These are phyloP conservation scores for Pelargonium citronellum DNA, from an alignment of 441 rosid genomes.

Conservation along the genomic window DNA sequence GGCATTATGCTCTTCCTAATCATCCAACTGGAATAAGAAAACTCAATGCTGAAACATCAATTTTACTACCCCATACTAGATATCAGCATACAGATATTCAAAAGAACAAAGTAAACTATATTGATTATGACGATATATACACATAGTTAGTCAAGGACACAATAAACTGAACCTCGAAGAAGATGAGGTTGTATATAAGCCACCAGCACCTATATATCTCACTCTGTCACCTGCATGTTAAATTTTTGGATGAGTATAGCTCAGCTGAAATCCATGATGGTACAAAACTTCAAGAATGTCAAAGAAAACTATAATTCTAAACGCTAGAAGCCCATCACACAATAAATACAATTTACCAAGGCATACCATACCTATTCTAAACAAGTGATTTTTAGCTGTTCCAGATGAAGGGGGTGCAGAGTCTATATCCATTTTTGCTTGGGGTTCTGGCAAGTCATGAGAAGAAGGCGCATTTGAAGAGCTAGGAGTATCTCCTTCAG, in stretches of 20 bases:
- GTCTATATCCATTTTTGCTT: constrained; percentile 48
- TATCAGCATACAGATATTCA: not conserved
- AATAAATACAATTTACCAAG: not conserved
- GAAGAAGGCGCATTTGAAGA: constrained; percentile 39
- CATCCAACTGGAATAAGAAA: too few species aligned
- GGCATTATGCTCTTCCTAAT: not conserved
- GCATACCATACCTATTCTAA: constrained; percentile 47
- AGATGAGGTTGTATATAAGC: constrained; percentile 44
- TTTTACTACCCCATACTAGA: not conserved
- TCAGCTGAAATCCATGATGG: constrained; percentile 12
- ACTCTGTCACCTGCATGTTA: constrained; percentile 83
- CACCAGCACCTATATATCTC: constrained; percentile 55
- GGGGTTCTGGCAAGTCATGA: constrained; percentile 43
- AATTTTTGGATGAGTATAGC: constrained; percentile 7
- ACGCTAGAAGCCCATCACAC: not conserved
- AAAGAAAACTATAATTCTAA: not conserved
- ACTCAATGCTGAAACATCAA: not conserved
- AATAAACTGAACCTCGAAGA: constrained; percentile 37
- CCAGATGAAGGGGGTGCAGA: constrained; percentile 43
- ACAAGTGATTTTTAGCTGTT: constrained; percentile 40
- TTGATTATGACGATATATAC: not conserved
- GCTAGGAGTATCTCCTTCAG: constrained; percentile 53
- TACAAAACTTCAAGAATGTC: not conserved
- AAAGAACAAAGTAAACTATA: not conserved
- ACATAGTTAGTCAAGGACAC: not conserved